Evolutionary conservation across 2,329 filamentous ascomycete genomes (phyloP).

Genomic region (Juglanconis sp.): DNA sequence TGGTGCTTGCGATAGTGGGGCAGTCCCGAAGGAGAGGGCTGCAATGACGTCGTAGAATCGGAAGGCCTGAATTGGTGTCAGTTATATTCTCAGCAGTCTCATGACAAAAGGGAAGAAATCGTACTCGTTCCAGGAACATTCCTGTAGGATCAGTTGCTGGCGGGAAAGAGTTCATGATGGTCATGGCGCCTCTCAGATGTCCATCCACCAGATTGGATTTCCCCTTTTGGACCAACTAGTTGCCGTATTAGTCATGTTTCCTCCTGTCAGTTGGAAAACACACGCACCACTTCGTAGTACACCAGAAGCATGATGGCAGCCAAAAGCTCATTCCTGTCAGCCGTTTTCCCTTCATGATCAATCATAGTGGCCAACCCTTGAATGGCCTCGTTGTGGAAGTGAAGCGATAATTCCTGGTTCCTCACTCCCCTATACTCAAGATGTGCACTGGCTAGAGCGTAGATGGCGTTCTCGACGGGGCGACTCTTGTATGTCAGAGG

Average conservation of each 20-base stretch:
- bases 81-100: neutral
- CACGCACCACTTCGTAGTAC: slow-evolving; percentile 61
- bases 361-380: slow-evolving; percentile 57
- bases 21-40: slow-evolving; percentile 57
- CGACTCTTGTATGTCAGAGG: slow-evolving; percentile 54
- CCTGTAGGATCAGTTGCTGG: slow-evolving; percentile 47
- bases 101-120: slow-evolving; percentile 16
- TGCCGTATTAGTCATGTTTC: slow-evolving; percentile 14
- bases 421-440: slow-evolving; percentile 63
- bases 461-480: slow-evolving; percentile 76
- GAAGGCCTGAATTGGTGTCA: slow-evolving; percentile 46
- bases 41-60: slow-evolving; percentile 65
- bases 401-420: slow-evolving; percentile 52
- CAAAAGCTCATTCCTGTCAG: slow-evolving; percentile 54
- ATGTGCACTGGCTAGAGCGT: slow-evolving; percentile 80
- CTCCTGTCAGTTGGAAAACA: too few relatives aligned
- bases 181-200: slow-evolving; percentile 60
- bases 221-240: slow-evolving; percentile 58
- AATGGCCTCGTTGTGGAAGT: slow-evolving; percentile 59
- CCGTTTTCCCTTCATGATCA: slow-evolving; percentile 41
- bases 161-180: slow-evolving; percentile 52
- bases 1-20: slow-evolving; percentile 51
- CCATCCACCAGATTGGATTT: slow-evolving; percentile 58
- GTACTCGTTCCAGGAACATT: slow-evolving; percentile 57
- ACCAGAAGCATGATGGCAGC: slow-evolving; percentile 60